Conservation (phyloP, 345 rosid genomes). For the Mercurialis annua region DNA sequence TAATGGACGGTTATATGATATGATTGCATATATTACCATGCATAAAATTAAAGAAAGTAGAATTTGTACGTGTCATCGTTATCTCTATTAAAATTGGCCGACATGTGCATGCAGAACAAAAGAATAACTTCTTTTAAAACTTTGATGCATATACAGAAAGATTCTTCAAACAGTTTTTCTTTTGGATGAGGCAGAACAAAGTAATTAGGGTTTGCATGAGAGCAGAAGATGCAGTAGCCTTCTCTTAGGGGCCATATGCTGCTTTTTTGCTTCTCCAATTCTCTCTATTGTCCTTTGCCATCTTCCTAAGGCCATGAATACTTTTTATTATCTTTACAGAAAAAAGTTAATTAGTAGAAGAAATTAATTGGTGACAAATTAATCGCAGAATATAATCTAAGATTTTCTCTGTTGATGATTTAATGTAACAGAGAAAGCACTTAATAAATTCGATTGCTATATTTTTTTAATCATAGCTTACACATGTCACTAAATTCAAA, state of each 20-base stretch:
- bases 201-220: too few species aligned
- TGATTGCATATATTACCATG: too few species aligned
- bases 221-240: neutral
- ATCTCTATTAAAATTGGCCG: conserved; percentile 18
- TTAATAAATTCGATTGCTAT: neutral
- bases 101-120: conserved; percentile 21
- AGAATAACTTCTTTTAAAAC: conserved; percentile 1
- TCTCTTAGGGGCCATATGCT: neutral
- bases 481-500: neutral
- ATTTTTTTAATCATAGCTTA: neutral
- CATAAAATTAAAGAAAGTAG: neutral
- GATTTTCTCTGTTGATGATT: neutral
- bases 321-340: neutral
- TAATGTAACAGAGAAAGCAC: neutral
- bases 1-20: too few species aligned
- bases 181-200: conserved; percentile 9
- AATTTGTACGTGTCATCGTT: neutral
- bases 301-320: conserved; percentile 13
- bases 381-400: conserved; percentile 8
- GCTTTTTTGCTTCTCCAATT: neutral
- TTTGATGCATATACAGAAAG: neutral
- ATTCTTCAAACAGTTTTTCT: neutral
- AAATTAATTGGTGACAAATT: too few species aligned
- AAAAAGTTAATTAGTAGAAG: neutral
- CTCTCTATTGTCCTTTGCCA: conserved; percentile 7